Base-by-base conservation (phyloP, 208 protist species). In the Acanthamoeba culbertsoni region DNA sequence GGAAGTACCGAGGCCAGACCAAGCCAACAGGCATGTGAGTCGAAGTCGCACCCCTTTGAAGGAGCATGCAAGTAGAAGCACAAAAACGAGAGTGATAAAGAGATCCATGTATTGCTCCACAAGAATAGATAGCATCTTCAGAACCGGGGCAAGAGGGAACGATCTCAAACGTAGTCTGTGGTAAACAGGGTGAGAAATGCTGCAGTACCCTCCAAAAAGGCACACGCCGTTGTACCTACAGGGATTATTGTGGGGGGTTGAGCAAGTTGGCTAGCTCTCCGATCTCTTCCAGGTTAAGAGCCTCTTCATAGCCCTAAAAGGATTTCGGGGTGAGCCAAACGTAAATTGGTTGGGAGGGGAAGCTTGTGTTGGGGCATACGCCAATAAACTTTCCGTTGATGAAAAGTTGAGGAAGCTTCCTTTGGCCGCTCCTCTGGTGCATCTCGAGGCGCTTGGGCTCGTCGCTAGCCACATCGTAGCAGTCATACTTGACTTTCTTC, bases 391-490 rank as follows among this genome's bases (percentile, higher is more conserved):
- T 7, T 42, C 79, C 79, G 42, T 88, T 45, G 33, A 88, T 63
- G 53, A 88, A 88, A 18, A 88, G 79, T 48, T 88, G 79, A 62
- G 79, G 79, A 12, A 88, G 79, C 79, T 88, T 88, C 79, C 53
- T 88, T 31, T 88, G 79, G 33, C 79, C 79, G 53, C 79, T 88
- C 53, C 79, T 88, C 79, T 88, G 79, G 31, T 88, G 79, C 79
- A 88, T 88, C 37, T 88, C 79, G 28, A 62, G 26, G n/a, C 53
- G 45, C 79, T 88, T 88, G n/a, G 45, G 23, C 79, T 88, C 79
- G 43, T 88, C 53, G 79, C 79, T 88, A 48, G 79, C 79, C 31
- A 88, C 79, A 42, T 88, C 79, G 33, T 45, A 88, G 48, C 53
- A 55, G 14, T 88, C 79, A 48, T 88, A 88, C 48, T 88, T 88